Conservation (phyloP, 2,329 filamentous ascomycete species). For the Exophiala mesophila region DNA sequence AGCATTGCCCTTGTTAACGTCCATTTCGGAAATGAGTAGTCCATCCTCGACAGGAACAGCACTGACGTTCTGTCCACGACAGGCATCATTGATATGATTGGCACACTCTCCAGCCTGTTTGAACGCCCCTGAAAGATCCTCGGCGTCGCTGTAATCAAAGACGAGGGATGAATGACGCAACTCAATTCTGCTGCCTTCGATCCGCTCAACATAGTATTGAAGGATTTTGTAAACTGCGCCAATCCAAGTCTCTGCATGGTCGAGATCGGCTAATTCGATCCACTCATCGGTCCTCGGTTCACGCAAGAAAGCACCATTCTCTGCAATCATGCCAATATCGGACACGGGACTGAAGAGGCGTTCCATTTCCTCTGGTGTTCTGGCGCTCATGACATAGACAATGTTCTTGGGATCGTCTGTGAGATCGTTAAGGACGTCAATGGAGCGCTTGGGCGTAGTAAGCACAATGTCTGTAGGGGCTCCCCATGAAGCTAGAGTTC, state of each 20-base stretch:
- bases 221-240: constrained; percentile 75
- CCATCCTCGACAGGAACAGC: constrained; percentile 75
- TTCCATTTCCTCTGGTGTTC: constrained; percentile 82
- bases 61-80: constrained; percentile 74
- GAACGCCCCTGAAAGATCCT: constrained; percentile 68
- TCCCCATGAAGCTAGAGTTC: constrained; percentile 82
- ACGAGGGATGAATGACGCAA: constrained; percentile 87
- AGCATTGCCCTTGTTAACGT: constrained; percentile 84
- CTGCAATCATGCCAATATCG: constrained; percentile 81
- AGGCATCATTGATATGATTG: constrained; percentile 92
- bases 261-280: constrained; percentile 70
- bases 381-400: constrained; percentile 90
- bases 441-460: constrained; percentile 77
- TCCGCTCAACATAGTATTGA: constrained; percentile 82
- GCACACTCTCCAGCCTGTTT: constrained; percentile 85
- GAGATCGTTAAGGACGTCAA: constrained; percentile 77
- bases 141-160: constrained; percentile 81
- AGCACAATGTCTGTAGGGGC: constrained; percentile 79
- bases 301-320: constrained; percentile 89
- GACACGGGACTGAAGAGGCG: constrained; percentile 78
- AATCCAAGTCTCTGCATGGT: constrained; percentile 73
- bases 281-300: constrained; percentile 61
- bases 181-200: constrained; percentile 81
- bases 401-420: constrained; percentile 74
- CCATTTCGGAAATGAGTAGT: constrained; percentile 76